Evolutionary conservation across 2,329 filamentous ascomycete genomes (phyloP), one percentile per base, ranked within the genome.

Genomic region (Colletotrichum chrysophilum): DNA sequence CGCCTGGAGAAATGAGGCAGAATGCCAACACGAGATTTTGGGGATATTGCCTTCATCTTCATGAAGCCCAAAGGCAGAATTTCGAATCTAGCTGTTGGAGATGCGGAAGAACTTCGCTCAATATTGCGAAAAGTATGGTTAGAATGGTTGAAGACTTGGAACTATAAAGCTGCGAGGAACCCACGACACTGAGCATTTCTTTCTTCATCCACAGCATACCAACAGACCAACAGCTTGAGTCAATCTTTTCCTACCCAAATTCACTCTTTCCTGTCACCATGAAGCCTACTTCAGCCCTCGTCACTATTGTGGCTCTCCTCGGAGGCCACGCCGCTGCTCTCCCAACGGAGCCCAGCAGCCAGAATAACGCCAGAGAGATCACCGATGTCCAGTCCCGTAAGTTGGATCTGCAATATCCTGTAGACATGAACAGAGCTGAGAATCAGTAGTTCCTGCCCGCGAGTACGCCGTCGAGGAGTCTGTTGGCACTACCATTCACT

Each of bases 281-380:
- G 43, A 48, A 21, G 43, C n/a, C 43, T 48, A 48, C 43, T 7
- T 48, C 43, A 7, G 43, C 43, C n/a, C 18, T 43, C 9, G 18
- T 43, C 3, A 43, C 38, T 6, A 2, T 43, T 1, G 38, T 43
- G 38, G 38, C 38, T 43, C 38, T 43, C 7, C 38, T 43, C 5
- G 9, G 38, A n/a, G 38, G 38, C 18, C 38, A n/a, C 18, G 38
- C 18, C n/a, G 43, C 43, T 48, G 5, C n/a, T 0, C 43, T 48
- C 0, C 10, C 43, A 0, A 3, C n/a, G 7, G 5, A 21, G 43
- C 43, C n/a, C 2, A 3, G 43, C 10, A 48, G 0, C 43, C n/a
- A 21, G 18, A 48, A 48, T n/a, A 48, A 48, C 0, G 5, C 43
- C 43, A 4, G 43, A 21, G 43, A 52, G 10, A 52, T 52, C 43